A percentile compares a stretch with the other conserved stretches of the same genome.
phyloP scores from a whole-genome alignment of 1,284 basidiomycete species.

The Puccinia horiana region DNA sequence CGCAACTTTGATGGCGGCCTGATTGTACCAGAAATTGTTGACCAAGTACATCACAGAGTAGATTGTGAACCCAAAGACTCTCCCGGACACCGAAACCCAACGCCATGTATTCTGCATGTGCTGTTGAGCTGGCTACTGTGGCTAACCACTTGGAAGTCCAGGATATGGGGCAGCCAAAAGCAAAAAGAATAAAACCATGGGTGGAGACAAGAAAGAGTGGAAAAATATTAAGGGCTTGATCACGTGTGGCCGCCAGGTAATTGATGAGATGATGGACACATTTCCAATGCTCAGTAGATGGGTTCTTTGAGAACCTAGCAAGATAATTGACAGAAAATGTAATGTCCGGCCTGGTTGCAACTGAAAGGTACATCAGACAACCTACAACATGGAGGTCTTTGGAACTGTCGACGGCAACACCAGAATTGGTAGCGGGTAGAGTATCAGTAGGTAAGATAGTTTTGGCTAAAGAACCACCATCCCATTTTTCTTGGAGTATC shows the following conservation, averaged over 20 bases:
- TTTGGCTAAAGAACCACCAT: not conserved
- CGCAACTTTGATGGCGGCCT: not conserved
- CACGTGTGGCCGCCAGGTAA: not conserved
- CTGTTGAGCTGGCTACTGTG: not conserved
- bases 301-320: not conserved
- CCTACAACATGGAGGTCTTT: not conserved
- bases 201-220: not conserved
- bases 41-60: not conserved
- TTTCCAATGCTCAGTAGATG: not conserved
- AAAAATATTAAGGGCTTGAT: not conserved
- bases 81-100: not conserved
- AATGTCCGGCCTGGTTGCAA: not conserved
- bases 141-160: not conserved
- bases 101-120: constrained; percentile 27
- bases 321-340: constrained; percentile 13
- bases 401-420: not conserved
- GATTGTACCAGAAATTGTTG: not conserved
- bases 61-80: not conserved
- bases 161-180: not conserved
- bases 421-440: not conserved
- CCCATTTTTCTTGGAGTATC: not conserved
- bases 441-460: not conserved
- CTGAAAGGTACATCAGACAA: not conserved
- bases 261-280: not conserved
- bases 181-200: constrained; percentile 9